phyloP scores from a whole-genome alignment of 176 grass and related monocot genomes.

The Cenchrus fungigraminus region DNA sequence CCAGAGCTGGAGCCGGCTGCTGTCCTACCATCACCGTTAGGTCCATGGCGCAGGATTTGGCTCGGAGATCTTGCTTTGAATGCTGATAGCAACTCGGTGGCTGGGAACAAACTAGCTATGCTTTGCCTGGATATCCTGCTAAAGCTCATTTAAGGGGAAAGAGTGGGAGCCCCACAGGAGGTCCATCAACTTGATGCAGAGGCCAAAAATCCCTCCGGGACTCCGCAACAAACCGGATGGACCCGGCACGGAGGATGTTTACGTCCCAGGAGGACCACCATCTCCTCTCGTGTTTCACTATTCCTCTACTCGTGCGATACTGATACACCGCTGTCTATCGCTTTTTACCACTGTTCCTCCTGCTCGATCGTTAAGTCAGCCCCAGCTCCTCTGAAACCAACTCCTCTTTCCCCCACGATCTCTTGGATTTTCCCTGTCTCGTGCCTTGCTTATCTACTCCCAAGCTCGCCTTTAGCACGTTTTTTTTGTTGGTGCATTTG shows the following conservation, averaged over 20 bases:
- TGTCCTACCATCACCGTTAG: conserved; percentile 33
- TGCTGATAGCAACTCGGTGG: conserved; percentile 35
- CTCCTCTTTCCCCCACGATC: background rate
- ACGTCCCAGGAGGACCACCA: conserved; percentile 39
- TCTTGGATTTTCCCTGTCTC: background rate
- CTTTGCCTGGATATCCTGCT: conserved; percentile 31
- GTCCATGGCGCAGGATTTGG: conserved; percentile 40
- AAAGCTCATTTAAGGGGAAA: conserved; percentile 26
- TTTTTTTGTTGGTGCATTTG: background rate
- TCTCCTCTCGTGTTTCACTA: background rate
- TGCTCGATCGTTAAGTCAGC: background rate
- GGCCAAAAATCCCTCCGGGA: conserved; percentile 15
- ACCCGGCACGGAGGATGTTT: conserved; percentile 33
- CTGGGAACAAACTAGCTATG: conserved; percentile 38
- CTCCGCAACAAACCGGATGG: conserved; percentile 47
- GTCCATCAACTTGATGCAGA: conserved; percentile 16
- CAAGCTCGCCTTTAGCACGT: background rate
- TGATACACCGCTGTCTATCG: background rate
- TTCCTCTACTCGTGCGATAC: background rate
- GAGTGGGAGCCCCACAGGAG: background rate
- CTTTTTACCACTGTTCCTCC: background rate
- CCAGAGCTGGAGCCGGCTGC: background rate
- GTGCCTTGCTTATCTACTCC: background rate
- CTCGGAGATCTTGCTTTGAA: conserved; percentile 49
- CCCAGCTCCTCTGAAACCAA: background rate